Conservation (phyloP, 768 basidiomycete species). For the Crassisporium funariophilum region DNA sequence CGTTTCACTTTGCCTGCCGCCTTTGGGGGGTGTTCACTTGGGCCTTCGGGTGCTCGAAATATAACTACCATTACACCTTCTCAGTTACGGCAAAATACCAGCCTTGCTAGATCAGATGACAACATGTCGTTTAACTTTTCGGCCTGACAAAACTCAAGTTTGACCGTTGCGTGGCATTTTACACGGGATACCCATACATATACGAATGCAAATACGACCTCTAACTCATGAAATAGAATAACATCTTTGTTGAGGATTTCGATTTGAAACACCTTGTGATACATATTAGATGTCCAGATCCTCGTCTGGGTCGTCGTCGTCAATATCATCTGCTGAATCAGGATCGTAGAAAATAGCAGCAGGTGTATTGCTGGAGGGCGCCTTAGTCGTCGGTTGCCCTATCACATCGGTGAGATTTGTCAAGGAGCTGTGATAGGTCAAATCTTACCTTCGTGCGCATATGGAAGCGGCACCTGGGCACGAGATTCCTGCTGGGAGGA, state of each 20-base stretch:
- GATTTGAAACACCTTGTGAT: too few species aligned
- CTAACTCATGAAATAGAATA: too few species aligned
- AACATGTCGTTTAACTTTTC: too few species aligned
- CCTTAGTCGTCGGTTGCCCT: constrained; percentile 36
- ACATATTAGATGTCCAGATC: constrained; percentile 74
- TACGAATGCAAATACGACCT: too few species aligned
- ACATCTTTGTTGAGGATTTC: neutral
- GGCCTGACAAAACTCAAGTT: too few species aligned
- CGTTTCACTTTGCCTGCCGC: constrained; percentile 36
- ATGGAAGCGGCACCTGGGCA: constrained; percentile 85
- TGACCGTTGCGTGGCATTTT: too few species aligned
- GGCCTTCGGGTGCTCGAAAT: constrained; percentile 19
- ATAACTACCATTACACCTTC: neutral
- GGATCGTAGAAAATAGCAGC: constrained; percentile 84
- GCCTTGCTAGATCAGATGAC: too few species aligned
- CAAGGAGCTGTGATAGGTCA: neutral
- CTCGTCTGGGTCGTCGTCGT: constrained; percentile 96
- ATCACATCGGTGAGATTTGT: neutral
- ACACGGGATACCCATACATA: too few species aligned
- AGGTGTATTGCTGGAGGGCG: constrained; percentile 20
- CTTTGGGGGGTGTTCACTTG: constrained; percentile 19
- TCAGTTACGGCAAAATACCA: too few species aligned
- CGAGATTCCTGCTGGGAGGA: constrained; percentile 78
- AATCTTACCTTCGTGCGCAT: constrained; percentile 77
- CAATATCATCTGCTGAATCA: constrained; percentile 91